Evolutionary conservation across 2,329 filamentous ascomycete genomes (phyloP).

Genomic region (Penicillium frequentans): DNA sequence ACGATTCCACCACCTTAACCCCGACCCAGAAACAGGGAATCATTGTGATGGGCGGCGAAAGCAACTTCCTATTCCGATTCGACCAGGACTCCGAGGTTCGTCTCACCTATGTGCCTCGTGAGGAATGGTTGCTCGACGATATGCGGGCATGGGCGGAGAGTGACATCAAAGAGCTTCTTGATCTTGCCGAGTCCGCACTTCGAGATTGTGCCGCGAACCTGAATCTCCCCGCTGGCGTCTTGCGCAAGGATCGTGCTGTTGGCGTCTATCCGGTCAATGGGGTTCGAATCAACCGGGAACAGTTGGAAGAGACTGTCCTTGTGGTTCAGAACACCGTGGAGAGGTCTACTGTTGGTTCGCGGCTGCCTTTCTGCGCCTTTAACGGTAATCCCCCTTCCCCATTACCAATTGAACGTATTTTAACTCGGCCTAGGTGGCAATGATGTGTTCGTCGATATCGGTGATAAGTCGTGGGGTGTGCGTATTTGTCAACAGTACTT

Average conservation of each 20-base stretch:
- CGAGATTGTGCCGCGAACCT: slow-evolving; percentile 78
- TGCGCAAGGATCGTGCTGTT: slow-evolving; percentile 86
- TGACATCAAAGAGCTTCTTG: slow-evolving; percentile 77
- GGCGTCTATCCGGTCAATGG: slow-evolving; percentile 69
- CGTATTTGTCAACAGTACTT: slow-evolving; percentile 90
- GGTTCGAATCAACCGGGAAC: slow-evolving; percentile 76
- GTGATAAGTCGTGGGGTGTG: slow-evolving; percentile 96
- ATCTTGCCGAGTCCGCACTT: slow-evolving; percentile 83
- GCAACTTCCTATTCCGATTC: slow-evolving; percentile 91
- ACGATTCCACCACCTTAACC: slow-evolving; percentile 61
- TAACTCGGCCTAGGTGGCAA: slow-evolving; percentile 63
- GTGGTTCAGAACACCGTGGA: slow-evolving; percentile 93
- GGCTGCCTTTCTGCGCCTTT: slow-evolving; percentile 92
- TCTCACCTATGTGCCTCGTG: slow-evolving; percentile 62
- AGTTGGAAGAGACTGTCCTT: slow-evolving; percentile 91
- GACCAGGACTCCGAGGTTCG: slow-evolving; percentile 63
- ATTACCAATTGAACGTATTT: neutral
- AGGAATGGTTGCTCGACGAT: slow-evolving; percentile 62
- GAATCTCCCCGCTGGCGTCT: slow-evolving; percentile 72
- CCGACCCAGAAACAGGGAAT: slow-evolving; percentile 71
- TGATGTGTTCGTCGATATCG: slow-evolving; percentile 97
- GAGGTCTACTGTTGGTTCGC: slow-evolving; percentile 66
- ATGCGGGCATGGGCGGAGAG: slow-evolving; percentile 54
- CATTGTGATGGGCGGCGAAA: slow-evolving; percentile 92
- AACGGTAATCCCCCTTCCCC: slow-evolving; percentile 58